phyloP scores from a whole-genome alignment of 371 early-diverging fungal species.

The Lichtheimia ramosa region DNA sequence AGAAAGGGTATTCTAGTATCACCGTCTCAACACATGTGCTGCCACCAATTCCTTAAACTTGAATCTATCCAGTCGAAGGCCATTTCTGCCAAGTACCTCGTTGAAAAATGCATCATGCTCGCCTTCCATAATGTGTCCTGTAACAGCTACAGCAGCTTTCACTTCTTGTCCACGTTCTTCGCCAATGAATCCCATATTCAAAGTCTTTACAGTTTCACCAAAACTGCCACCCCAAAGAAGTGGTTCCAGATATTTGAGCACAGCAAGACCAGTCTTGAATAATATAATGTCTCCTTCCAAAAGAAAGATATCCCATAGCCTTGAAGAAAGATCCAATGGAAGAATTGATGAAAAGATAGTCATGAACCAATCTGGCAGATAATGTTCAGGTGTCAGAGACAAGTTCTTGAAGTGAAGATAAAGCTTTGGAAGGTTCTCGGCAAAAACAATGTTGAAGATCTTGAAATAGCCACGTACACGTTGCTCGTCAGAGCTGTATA shows the following conservation, averaged over 20 bases:
- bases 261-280: conserved; percentile 46
- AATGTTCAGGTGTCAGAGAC: conserved; percentile 50
- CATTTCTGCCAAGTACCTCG: conserved; percentile 44
- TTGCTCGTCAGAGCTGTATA: conserved; percentile 38
- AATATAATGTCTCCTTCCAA: conserved; percentile 49
- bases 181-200: conserved; percentile 28
- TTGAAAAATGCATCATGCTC: conserved; percentile 51
- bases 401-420: conserved; percentile 53
- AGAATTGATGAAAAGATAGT: conserved; percentile 50
- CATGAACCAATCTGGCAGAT: conserved; percentile 54
- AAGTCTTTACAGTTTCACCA: conserved; percentile 43
- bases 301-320: conserved; percentile 52
- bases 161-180: conserved; percentile 24
- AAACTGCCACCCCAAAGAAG: conserved; percentile 52
- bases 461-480: conserved; percentile 49
- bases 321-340: conserved; percentile 44
- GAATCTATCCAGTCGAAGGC: conserved; percentile 35
- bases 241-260: conserved; percentile 49
- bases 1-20: not conserved
- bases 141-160: conserved; percentile 47
- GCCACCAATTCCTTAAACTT: conserved; percentile 38
- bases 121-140: conserved; percentile 46
- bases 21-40: conserved; percentile 7
- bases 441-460: conserved; percentile 51
- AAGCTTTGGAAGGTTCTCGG: conserved; percentile 50